These are phyloP conservation scores for Aspergillus niger DNA, from an alignment of 2,329 filamentous ascomycete species.

Conservation along the genomic window DNA sequence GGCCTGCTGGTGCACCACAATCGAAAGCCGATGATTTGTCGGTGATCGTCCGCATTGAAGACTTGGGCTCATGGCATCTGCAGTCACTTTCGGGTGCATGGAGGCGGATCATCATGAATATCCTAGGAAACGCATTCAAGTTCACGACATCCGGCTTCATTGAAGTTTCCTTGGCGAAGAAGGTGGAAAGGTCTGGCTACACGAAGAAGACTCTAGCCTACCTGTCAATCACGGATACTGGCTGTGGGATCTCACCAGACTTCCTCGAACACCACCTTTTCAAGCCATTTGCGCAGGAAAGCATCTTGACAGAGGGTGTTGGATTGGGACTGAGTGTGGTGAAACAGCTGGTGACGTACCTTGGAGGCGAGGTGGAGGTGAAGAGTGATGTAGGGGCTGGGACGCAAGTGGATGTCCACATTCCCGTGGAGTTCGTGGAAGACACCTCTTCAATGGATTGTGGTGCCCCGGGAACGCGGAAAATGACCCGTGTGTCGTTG, in stretches of 20 bases:
- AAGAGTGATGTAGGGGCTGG: slow-evolving; percentile 41
- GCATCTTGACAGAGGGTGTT: slow-evolving; percentile 59
- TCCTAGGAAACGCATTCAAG: slow-evolving; percentile 42
- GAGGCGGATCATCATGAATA: slow-evolving; percentile 41
- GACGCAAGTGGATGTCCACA: slow-evolving; percentile 33
- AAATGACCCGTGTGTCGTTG: slow-evolving; percentile 26
- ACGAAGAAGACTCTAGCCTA: slow-evolving; percentile 23
- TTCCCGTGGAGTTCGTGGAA: slow-evolving; percentile 24
- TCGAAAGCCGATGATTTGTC: slow-evolving; percentile 21
- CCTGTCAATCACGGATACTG: slow-evolving; percentile 61
- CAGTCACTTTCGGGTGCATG: slow-evolving; percentile 33
- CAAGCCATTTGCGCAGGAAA: slow-evolving; percentile 64
- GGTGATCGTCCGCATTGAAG: slow-evolving; percentile 33
- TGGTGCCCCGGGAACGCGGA: not conserved
- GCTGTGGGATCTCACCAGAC: slow-evolving; percentile 62
- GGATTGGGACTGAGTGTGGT: slow-evolving; percentile 68
- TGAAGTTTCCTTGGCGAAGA: slow-evolving; percentile 30
- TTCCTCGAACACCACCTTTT: slow-evolving; percentile 62
- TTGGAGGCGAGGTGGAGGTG: slow-evolving; percentile 60
- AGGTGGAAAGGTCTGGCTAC: slow-evolving; percentile 11
- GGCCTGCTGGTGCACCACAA: slow-evolving; percentile 4
- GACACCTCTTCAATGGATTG: not conserved
- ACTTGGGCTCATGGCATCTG: slow-evolving; percentile 32
- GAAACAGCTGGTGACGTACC: slow-evolving; percentile 56
- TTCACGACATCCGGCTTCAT: slow-evolving; percentile 38